Evolutionary conservation across 2,329 filamentous ascomycete species (phyloP), one percentile per base, ranked within the genome.

Genomic region (Pseudofabraea citricarpa): DNA sequence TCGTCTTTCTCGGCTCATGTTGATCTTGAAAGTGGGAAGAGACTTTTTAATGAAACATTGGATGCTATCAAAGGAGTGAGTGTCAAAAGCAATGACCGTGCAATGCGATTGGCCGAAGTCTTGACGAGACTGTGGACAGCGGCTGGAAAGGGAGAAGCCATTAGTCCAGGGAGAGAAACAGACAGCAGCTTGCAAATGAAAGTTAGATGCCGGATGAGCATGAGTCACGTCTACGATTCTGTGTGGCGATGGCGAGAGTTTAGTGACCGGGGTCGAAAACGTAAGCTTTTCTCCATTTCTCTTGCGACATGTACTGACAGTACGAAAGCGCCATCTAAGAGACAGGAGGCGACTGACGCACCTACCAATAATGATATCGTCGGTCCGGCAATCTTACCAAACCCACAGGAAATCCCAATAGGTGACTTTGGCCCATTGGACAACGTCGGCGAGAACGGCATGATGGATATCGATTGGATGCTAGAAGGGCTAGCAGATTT

Each of bases 191-290:
- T 85, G 23, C 74, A 79, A 48, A 67, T 85, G n/a, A 81, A 78
- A 50, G 77, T 85, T 22, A 73, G 79, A 22, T 82, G 78, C 46
- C 71, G 81, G 12, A 83, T 83, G 72, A 83, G 79, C 53, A 79
- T 85, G 70, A 82, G 77, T 29, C 69, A 84, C 12, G 72, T 85
- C 1, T 84, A 77, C 55, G 81, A 85, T 60, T 80, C 77, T 15
- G 78, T 84, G 16, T 83, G 79, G 79, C 71, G 79, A 43, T 85
- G 81, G 81, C 71, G 79, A 47, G 74, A 79, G 23, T 37, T 37
- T 13, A 19, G 35, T 13, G 35, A 37, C 23, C 35, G 35, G 13
- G 35, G 35, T 10, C 18, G 35, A 12, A 37, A 21, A 9, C 16
- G 35, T 20, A 37, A 21, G 10, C 29, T 32, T 16, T n/a, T n/a